A percentile compares a stretch with the other conserved stretches of the same genome.
Conservation (phyloP, 1,284 basidiomycete genomes). For the Phellopilus nigrolimitatus region DNA sequence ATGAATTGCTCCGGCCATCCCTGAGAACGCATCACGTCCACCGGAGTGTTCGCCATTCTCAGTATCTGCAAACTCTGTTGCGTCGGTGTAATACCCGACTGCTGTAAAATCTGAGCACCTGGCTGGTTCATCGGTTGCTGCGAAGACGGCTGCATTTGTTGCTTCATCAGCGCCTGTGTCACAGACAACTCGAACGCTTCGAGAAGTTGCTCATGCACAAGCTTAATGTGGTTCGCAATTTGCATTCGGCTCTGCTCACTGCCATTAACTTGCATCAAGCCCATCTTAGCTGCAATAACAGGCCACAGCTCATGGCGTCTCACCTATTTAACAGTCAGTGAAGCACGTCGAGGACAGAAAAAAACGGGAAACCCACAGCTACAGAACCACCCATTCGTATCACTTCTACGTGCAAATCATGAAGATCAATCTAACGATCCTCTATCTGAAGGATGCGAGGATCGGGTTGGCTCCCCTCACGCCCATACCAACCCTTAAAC, state of each 20-base stretch:
- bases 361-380: conserved; percentile 36
- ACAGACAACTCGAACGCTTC: conserved; percentile 54
- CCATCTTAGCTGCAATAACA: conserved; percentile 58
- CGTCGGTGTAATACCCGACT: too few relatives aligned
- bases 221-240: conserved; percentile 52
- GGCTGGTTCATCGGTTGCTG: conserved; percentile 14
- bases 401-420: conserved; percentile 52
- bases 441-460: not conserved
- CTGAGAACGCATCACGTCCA: conserved; percentile 47
- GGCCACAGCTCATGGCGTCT: conserved; percentile 54
- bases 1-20: conserved; percentile 50
- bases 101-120: not conserved
- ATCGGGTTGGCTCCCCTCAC: conserved; percentile 25
- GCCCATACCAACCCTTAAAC: conserved; percentile 44
- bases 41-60: conserved; percentile 38
- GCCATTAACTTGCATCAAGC: conserved; percentile 47
- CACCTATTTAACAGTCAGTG: conserved; percentile 35
- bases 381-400: conserved; percentile 48
- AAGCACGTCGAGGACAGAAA: not conserved
- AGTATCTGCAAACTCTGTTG: conserved; percentile 29
- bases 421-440: conserved; percentile 45
- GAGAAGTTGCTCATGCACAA: conserved; percentile 58
- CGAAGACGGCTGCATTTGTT: conserved; percentile 21
- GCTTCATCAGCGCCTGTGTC: conserved; percentile 25
- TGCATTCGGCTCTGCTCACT: conserved; percentile 48